Percentiles rank a stretch among this genome's conserved stretches.
These are phyloP conservation scores for Corylus avellana DNA, from an alignment of 306 rosid genomes.

Conservation along the genomic window DNA sequence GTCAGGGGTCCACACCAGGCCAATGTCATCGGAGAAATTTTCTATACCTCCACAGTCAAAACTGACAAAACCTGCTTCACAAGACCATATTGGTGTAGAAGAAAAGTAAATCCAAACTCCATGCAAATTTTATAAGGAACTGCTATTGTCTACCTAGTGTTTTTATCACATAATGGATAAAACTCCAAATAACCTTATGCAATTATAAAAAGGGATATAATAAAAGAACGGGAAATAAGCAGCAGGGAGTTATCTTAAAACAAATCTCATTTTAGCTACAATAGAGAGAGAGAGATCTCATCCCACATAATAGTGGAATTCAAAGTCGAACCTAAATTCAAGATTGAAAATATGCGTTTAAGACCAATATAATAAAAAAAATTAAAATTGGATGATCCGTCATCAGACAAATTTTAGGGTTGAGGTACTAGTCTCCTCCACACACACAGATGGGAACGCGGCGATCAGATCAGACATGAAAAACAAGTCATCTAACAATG, in stretches of 20 bases:
- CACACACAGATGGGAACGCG: too few relatives aligned
- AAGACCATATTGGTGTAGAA: conserved; percentile 3
- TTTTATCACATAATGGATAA: conserved; percentile 6
- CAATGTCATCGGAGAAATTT: conserved; percentile 73
- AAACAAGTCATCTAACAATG: too few relatives aligned
- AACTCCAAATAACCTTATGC: neutral
- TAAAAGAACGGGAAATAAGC: neutral
- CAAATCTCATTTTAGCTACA: neutral
- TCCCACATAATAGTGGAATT: neutral
- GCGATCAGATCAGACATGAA: too few relatives aligned
- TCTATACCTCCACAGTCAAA: conserved; percentile 89
- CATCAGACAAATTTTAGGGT: too few relatives aligned
- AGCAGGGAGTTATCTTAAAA: neutral
- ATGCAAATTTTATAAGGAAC: neutral
- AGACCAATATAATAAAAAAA: neutral
- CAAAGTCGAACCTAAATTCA: neutral
- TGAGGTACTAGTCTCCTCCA: too few relatives aligned
- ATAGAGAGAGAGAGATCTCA: neutral
- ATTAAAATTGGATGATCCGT: neutral
- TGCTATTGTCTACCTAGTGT: neutral
- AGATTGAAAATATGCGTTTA: neutral
- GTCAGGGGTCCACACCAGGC: conserved; percentile 77
- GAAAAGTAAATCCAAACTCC: neutral
- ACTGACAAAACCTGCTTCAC: conserved; percentile 79
- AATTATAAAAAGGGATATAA: neutral